Base-by-base conservation (phyloP, 352 stramenopile species). In the Phytophthora chlamydospora region DNA sequence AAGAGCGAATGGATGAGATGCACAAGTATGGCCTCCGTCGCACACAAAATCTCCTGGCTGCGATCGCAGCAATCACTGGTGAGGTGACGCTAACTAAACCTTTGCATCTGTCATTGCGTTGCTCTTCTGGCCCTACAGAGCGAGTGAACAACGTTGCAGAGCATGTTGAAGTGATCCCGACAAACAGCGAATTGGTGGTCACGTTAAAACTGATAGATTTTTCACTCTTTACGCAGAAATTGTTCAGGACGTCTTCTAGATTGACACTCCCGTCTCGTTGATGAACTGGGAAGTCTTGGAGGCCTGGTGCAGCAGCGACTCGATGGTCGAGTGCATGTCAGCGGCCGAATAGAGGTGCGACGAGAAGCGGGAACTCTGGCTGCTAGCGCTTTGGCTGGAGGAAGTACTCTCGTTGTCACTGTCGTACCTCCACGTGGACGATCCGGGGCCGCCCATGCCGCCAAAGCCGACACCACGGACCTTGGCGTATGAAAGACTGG, bases 261-360 rank as follows among this genome's bases (percentile, higher is more conserved):
- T 69, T 29, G 60, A 62, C 21, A 82, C 69, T 32, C 73, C 72
- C 13, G 68, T 82, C 47, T 80, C 58, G 19, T 71, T 78, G 54
- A 83, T 68, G 61, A 78, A 78, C 47, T 83, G 72, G 27, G 83
- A 92, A 32, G 83, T 92, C 53, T 85, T 74, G 9, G 80, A 87
- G 10, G 76, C 75, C 45, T 89, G 80, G 4, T 90, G 70, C 42
- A 92, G 48, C 55, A 92, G 68, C 40, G 80, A 90, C 55, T 90
- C 80, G 46, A 92, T 90, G 1, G 83, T 88, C 47, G 80, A 86
- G 32, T 92, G 75, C 36, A 90, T 73, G 43, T 89, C 80, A 14
- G 72, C 62, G 16, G 71, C 80, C 21, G 82, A 85, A 52, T 83
- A 86, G 6, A 69, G 52, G 9, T 80, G 63, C 16, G 73, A 79